Evolutionary conservation across 75 land plant genomes (phyloP).

Genomic region (Larix kaempferi): DNA sequence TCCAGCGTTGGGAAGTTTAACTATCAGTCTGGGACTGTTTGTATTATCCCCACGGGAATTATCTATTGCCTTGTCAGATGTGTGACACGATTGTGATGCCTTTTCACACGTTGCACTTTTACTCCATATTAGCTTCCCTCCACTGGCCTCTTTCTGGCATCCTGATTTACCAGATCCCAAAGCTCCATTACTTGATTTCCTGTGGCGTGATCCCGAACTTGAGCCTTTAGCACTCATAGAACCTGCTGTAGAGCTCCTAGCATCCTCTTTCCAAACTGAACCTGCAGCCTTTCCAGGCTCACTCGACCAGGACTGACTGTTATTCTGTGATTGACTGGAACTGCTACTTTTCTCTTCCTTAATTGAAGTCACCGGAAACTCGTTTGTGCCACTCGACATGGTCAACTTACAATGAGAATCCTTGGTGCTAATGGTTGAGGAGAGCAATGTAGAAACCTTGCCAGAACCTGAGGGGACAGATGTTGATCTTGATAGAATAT

Average conservation of each 20-base stretch:
- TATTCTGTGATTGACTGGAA: slow-evolving; percentile 89
- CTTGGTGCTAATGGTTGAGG: slow-evolving; percentile 23
- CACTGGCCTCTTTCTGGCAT: slow-evolving; percentile 43
- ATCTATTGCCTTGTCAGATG: slow-evolving; percentile 34
- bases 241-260: slow-evolving; percentile 57
- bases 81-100: slow-evolving; percentile 24
- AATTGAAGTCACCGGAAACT: slow-evolving; percentile 22
- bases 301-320: slow-evolving; percentile 79
- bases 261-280: slow-evolving; percentile 73
- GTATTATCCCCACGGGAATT: slow-evolving; percentile 32
- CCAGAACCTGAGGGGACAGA: slow-evolving; percentile 23
- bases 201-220: slow-evolving; percentile 31
- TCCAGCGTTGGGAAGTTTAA: slow-evolving; percentile 83
- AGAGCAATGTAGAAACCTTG: slow-evolving; percentile 17
- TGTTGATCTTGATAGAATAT: slow-evolving; percentile 32
- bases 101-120: slow-evolving; percentile 38
- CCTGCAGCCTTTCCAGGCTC: slow-evolving; percentile 55
- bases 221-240: slow-evolving; percentile 38
- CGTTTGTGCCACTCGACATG: slow-evolving; percentile 23
- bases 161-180: slow-evolving; percentile 35
- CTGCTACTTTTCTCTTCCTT: slow-evolving; percentile 91
- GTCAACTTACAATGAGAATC: slow-evolving; percentile 26
- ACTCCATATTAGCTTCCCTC: slow-evolving; percentile 32
- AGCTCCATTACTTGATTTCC: slow-evolving; percentile 45
- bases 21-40: slow-evolving; percentile 69